Base-by-base conservation (phyloP, 2,329 filamentous ascomycete genomes). In the Chrysoporthe cubensis region DNA sequence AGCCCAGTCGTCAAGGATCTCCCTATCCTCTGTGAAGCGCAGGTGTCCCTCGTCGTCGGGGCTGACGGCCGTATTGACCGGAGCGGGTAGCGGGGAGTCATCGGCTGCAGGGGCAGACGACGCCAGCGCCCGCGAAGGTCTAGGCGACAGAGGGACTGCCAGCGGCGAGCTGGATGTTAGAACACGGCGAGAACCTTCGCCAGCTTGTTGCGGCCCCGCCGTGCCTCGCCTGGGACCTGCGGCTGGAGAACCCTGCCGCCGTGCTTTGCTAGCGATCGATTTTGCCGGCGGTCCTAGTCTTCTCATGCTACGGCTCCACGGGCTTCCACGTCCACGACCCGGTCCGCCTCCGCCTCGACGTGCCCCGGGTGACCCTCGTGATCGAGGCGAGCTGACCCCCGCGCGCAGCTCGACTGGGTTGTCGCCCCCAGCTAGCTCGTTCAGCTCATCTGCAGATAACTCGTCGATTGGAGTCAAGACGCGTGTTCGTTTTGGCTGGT, bases 11-110 rank as follows among this genome's bases (percentile, higher is more conserved):
- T 7, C 18, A 2, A 44, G 13, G 43, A 65, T 21, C 18, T 50
- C 54, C 11, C 37, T 32, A 14, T 61, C 59, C 21, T 46, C 26
- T n/a, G 59, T 46, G 43, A 61, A 61, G 2, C 57, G 57, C 57
- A 21, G 6, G 9, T 4, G 40, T 13, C 11, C 5, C 57, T 42
- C 18, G 5, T 44, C 34, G 9, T 42, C 40, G n/a, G n/a, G 44
- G 18, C 2, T 21, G 18, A 26, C n/a, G 54, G 54, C 8, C 34
- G 7, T n/a, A 16, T 21, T 40, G 54, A 57, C 16, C 4, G 54
- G 54, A 57, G 34, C 11, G 21, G 21, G n/a, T 13, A 26, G 54
- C 5, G 18, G 18, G 32, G 34, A 11, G 32, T 32, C 8, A 7
- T 13, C 14, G 16, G 7, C 54, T 37, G 54, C 5, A 32, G 16